phyloP scores from a whole-genome alignment of 2,329 filamentous ascomycete species.

The Fusarium duplospermum region DNA sequence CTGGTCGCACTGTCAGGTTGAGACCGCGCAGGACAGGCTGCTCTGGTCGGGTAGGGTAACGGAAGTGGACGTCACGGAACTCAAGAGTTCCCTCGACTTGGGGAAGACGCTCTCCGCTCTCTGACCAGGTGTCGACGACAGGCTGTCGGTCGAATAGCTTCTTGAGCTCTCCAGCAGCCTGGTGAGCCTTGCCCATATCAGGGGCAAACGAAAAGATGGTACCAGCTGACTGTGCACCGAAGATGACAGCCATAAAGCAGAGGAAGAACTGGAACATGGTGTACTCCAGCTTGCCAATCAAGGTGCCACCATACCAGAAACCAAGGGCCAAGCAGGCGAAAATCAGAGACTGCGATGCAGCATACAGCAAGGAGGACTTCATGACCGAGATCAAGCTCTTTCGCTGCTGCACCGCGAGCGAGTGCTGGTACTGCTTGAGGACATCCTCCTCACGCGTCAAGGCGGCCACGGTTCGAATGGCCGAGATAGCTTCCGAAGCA shows the following conservation, averaged over 20 bases:
- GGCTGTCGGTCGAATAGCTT: conserved; percentile 86
- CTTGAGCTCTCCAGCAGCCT: conserved; percentile 84
- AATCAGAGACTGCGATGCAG: conserved; percentile 83
- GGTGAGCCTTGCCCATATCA: conserved; percentile 92
- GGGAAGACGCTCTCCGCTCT: conserved; percentile 72
- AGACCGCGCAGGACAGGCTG: conserved; percentile 92
- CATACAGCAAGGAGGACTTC: conserved; percentile 83
- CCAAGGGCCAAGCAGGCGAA: conserved; percentile 88
- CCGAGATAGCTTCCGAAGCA: conserved; percentile 92
- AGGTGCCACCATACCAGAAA: conserved; percentile 90
- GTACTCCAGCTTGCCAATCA: conserved; percentile 79
- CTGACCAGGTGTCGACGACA: conserved; percentile 83
- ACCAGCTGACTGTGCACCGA: conserved; percentile 91
- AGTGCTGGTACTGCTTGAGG: conserved; percentile 74
- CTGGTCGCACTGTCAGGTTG: conserved; percentile 78
- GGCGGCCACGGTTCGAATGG: conserved; percentile 92
- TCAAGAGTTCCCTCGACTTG: conserved; percentile 82
- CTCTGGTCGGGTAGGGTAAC: conserved; percentile 90
- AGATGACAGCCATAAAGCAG: conserved; percentile 88
- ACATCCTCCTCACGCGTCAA: conserved; percentile 90
- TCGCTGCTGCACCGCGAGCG: conserved; percentile 74
- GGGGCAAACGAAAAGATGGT: conserved; percentile 90
- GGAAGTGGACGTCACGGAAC: conserved; percentile 93
- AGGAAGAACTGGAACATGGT: conserved; percentile 90
- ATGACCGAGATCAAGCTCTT: conserved; percentile 78